Percentiles rank a stretch among this genome's conserved stretches.
These are phyloP conservation scores for Aspergillus carlsbadensis DNA, from an alignment of 495 filamentous ascomycete genomes.

Conservation along the genomic window DNA sequence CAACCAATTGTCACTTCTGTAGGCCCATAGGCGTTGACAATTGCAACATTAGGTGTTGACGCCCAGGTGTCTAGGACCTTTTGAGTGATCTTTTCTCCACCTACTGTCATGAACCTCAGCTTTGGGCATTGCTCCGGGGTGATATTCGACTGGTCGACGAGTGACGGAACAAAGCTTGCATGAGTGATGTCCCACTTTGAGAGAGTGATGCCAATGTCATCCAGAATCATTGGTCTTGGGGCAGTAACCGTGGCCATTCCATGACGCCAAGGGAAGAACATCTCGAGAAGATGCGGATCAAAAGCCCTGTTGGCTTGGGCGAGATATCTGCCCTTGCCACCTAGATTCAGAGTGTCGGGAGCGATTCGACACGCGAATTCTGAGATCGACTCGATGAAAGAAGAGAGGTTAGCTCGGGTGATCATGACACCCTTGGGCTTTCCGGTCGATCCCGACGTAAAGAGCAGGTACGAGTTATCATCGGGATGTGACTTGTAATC, in stretches of 20 bases:
- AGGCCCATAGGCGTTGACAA: slow-evolving; percentile 66
- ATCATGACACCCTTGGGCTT: slow-evolving; percentile 96
- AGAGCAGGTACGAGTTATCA: slow-evolving; percentile 92
- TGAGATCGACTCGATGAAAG: slow-evolving; percentile 42
- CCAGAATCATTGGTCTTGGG: slow-evolving; percentile 30
- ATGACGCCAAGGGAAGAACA: slow-evolving; percentile 39
- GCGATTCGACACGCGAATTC: slow-evolving; percentile 27
- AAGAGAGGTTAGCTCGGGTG: slow-evolving; percentile 45
- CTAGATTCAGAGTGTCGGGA: slow-evolving; percentile 24
- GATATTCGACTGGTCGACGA: slow-evolving; percentile 29
- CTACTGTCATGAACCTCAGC: slow-evolving; percentile 40
- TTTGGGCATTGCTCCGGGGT: slow-evolving; percentile 28
- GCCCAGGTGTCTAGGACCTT: slow-evolving; percentile 48
- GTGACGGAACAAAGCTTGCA: slow-evolving; percentile 41
- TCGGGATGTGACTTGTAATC: slow-evolving; percentile 59
- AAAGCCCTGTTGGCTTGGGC: slow-evolving; percentile 37
- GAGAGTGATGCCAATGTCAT: slow-evolving; percentile 30
- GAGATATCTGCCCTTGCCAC: slow-evolving; percentile 33
- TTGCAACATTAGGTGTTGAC: slow-evolving; percentile 27
- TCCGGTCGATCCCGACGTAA: slow-evolving; percentile 95
- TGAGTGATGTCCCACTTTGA: slow-evolving; percentile 79
- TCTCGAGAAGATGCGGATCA: slow-evolving; percentile 37
- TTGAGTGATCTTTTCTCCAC: slow-evolving; percentile 47
- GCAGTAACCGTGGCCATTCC: slow-evolving; percentile 37
- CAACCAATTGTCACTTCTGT: slow-evolving; percentile 90